phyloP scores from a whole-genome alignment of 2,329 filamentous ascomycete genomes.

The Zymoseptoria pseudotritici region DNA sequence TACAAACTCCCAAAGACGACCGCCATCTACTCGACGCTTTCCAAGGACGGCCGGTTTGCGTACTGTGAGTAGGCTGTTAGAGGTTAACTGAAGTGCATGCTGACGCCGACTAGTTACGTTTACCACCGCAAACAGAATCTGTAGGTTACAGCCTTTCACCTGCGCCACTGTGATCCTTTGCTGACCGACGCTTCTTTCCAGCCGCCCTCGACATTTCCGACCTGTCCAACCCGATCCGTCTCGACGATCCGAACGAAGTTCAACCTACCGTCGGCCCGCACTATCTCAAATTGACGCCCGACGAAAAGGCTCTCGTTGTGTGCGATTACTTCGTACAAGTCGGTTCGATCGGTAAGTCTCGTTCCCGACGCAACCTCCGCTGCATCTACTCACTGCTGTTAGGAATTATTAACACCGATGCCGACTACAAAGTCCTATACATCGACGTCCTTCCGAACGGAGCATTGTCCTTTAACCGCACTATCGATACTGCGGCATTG shows the following conservation, averaged over 20 bases:
- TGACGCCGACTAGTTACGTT: conserved; percentile 38
- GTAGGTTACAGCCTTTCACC: background rate
- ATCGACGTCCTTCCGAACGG: conserved; percentile 52
- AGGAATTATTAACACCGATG: conserved; percentile 50
- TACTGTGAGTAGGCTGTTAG: conserved; percentile 32
- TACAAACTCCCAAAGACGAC: conserved; percentile 50
- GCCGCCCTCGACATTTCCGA: conserved; percentile 56
- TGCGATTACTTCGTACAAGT: conserved; percentile 61
- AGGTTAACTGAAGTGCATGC: background rate
- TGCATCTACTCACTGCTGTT: background rate
- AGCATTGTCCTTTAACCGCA: conserved; percentile 52
- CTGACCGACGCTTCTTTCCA: too few relatives aligned
- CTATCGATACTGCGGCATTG: conserved; percentile 37
- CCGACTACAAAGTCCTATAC: conserved; percentile 56
- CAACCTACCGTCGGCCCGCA: conserved; percentile 56
- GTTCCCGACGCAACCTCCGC: too few relatives aligned
- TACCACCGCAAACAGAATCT: conserved; percentile 54
- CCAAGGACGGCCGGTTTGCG: conserved; percentile 49
- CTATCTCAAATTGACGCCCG: conserved; percentile 57
- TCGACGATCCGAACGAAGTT: conserved; percentile 52
- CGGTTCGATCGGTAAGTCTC: conserved; percentile 44
- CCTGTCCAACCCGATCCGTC: conserved; percentile 52
- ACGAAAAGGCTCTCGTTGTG: conserved; percentile 57
- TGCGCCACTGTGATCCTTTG: too few relatives aligned
- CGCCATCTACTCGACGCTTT: conserved; percentile 56